Conservation (phyloP, 805 yeast species). For the Zygotorulaspora chibaensis region DNA sequence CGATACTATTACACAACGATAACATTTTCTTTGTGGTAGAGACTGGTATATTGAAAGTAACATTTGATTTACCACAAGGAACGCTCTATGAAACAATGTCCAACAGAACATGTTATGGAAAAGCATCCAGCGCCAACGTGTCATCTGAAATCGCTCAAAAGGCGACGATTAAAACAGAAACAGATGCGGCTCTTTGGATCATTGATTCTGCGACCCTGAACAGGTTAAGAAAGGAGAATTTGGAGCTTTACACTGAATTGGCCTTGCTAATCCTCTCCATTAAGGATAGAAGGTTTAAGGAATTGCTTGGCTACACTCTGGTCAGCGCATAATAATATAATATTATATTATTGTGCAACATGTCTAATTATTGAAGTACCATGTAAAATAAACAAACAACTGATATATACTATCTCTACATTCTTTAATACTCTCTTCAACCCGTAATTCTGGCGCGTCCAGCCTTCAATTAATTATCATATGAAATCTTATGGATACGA, state of each 20-base stretch:
- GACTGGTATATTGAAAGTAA: conserved; percentile 49
- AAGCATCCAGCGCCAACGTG: conserved; percentile 33
- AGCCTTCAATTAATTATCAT: too few species aligned
- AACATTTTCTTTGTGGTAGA: conserved; percentile 54
- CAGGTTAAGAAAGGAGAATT: conserved; percentile 46
- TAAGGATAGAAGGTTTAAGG: conserved; percentile 65
- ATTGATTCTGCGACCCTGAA: conserved; percentile 46
- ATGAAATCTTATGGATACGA: too few species aligned
- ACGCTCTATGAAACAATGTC: conserved; percentile 44
- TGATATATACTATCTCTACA: too few species aligned
- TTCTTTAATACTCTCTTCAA: too few species aligned
- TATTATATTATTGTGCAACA: background rate
- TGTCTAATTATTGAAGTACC: too few species aligned
- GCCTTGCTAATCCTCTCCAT: conserved; percentile 56
- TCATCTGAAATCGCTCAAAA: conserved; percentile 40
- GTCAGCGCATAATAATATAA: conserved; percentile 44
- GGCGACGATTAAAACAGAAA: conserved; percentile 51
- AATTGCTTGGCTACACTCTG: conserved; percentile 70
- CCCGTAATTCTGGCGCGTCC: too few species aligned
- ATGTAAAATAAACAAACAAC: too few species aligned
- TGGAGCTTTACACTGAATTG: conserved; percentile 58
- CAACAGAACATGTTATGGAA: conserved; percentile 55
- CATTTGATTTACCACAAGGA: conserved; percentile 44
- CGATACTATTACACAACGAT: conserved; percentile 35
- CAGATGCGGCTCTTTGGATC: conserved; percentile 66